Evolutionary conservation across 148 eudicot species (phyloP).

Genomic region (Pouteria glomerata): DNA sequence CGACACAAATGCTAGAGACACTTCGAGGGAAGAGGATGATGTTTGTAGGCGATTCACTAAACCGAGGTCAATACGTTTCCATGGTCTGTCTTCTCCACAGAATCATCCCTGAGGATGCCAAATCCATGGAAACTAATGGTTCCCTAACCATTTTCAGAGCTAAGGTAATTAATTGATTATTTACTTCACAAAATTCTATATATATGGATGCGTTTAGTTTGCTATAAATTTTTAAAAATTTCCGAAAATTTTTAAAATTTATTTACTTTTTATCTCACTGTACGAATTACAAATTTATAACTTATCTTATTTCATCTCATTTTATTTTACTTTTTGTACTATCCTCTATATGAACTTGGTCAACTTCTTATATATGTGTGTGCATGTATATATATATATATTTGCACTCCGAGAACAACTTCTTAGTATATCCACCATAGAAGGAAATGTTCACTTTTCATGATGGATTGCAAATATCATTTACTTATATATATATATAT

Average conservation of each 20-base stretch:
- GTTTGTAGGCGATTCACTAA: constrained; percentile 93
- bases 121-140: constrained; percentile 58
- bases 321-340: too few relatives aligned
- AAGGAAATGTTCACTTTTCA: too few relatives aligned
- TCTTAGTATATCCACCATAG: too few relatives aligned
- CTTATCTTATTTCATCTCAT: background rate
- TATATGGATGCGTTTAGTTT: background rate
- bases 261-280: too few relatives aligned
- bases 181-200: background rate
- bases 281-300: too few relatives aligned
- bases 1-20: constrained; percentile 78
- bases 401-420: too few relatives aligned
- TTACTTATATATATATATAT: background rate
- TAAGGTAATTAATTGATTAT: constrained; percentile 39
- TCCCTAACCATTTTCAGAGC: constrained; percentile 65
- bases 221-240: too few relatives aligned
- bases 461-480: too few relatives aligned
- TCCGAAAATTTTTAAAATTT: background rate
- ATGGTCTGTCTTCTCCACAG: constrained; percentile 84
- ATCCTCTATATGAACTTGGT: too few relatives aligned
- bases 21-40: constrained; percentile 81
- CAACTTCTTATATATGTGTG: too few relatives aligned
- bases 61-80: constrained; percentile 74
- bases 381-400: too few relatives aligned
- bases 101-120: constrained; percentile 59